Evolutionary conservation across 768 basidiomycete genomes (phyloP), one percentile per base, ranked within the genome.

Genomic region (Chalciporus pseudorubinellus): DNA sequence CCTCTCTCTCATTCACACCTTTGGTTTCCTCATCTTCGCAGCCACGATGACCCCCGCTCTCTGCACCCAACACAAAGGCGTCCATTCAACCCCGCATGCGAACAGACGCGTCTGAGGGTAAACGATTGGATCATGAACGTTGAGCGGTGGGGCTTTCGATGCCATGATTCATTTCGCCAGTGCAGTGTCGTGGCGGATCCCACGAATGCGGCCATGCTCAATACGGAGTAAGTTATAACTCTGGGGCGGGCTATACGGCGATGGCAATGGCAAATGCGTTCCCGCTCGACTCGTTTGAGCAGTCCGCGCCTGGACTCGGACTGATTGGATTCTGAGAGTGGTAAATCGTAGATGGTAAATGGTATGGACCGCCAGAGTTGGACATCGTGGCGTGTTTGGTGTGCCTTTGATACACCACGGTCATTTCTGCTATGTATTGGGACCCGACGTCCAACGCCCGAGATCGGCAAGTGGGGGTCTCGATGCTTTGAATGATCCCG

Each of bases 101-200:
- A 49, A 48, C 34, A 33, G 36, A 47, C 40, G 22, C 46, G 51
- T 14, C 13, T 28, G 20, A 39, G 40, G 39, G 20, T 57, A 39
- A 42, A 48, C 10, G 50, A 21, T 11, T 52, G 39, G 46, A 39
- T 52, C 20, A 8, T 33, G 34, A n/a, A 13, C 33, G n/a, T n/a
- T 33, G 34, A n/a, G 10, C 33, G 46, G 46, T 28, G 34, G 39
- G 16, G 29, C 11, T 7, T 51, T 47, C 9, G 48, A 51, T 31
- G 45, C 3, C 34, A 44, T 46, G 55, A 43, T 52, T 19, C 46
- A 51, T 28, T 57, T 48, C 36, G 56, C 39, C 45, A 20, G 38
- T 22, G 28, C 57, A 22, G 43, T 58, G n/a, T n/a, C n/a, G n/a
- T 58, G 2, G 53, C 48, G 41, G 48, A 57, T 29, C 56, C 48